A percentile compares a stretch with the other conserved stretches of the same genome.
These are phyloP conservation scores for Striga hermonthica DNA, from an alignment of 305 asterid species.

Conservation along the genomic window DNA sequence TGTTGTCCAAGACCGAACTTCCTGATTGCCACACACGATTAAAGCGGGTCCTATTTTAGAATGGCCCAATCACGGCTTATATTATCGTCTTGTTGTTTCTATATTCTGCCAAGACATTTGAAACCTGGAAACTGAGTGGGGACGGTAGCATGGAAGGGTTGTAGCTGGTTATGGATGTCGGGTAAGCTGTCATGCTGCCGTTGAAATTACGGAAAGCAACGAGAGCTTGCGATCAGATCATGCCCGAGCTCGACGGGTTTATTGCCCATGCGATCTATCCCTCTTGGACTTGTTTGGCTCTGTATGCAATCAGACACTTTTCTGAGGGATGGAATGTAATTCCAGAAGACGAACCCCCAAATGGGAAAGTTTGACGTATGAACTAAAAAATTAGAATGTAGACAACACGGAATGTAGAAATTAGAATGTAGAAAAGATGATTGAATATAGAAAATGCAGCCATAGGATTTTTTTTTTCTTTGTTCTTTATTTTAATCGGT, in stretches of 20 bases:
- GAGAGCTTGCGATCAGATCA: conserved; percentile 52
- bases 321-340: conserved; percentile 34
- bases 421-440: conserved; percentile 28
- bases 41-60: conserved; percentile 34
- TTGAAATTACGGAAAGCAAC: conserved; percentile 43
- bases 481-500: no score
- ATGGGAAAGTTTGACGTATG: conserved; percentile 42
- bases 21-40: conserved; percentile 61
- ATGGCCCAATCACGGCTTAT: conserved; percentile 46
- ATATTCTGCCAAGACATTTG: conserved; percentile 46
- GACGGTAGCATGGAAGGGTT: conserved; percentile 40
- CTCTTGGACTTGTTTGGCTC: conserved; percentile 35
- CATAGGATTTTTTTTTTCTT: conserved; percentile 17
- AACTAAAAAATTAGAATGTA: no score
- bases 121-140: conserved; percentile 36
- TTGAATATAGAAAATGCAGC: conserved; percentile 22
- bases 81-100: conserved; percentile 40
- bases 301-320: conserved; percentile 44
- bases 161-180: conserved; percentile 43
- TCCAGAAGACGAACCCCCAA: conserved; percentile 48
- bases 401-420: conserved; percentile 23
- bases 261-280: conserved; percentile 62
- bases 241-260: conserved; percentile 48
- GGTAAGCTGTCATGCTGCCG: conserved; percentile 41
- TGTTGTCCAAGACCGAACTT: conserved; percentile 32